phyloP scores from a whole-genome alignment of 106 monocot species.

The Agapanthus africanus region DNA sequence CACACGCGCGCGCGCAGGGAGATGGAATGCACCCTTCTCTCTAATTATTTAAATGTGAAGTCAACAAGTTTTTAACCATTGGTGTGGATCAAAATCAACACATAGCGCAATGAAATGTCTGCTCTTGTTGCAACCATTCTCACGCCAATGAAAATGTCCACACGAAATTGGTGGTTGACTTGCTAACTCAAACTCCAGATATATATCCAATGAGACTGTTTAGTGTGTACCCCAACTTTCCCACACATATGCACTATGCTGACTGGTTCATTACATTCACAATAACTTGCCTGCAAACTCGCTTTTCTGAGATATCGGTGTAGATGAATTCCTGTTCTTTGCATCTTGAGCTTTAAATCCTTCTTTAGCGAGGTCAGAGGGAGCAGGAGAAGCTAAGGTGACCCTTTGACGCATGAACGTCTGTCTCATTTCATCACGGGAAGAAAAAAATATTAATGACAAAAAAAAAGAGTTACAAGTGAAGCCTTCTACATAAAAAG shows the following conservation, averaged over 20 bases:
- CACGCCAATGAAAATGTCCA: not conserved
- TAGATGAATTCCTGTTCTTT: constrained; percentile 14
- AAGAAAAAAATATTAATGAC: not conserved
- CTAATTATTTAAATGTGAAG: no score
- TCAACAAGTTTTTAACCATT: no score
- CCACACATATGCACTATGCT: not conserved
- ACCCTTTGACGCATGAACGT: constrained; percentile 96
- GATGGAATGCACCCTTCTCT: no score
- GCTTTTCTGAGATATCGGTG: constrained; percentile 13
- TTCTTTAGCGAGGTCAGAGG: constrained; percentile 18
- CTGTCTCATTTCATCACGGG: constrained; percentile 25
- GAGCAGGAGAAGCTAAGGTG: constrained; percentile 33
- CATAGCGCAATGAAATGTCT: not conserved
- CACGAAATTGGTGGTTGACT: not conserved
- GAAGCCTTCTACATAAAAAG: not conserved
- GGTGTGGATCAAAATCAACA: no score
- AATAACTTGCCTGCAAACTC: constrained; percentile 6
- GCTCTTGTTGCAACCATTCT: not conserved
- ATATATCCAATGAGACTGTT: not conserved
- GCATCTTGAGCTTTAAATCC: constrained; percentile 14
- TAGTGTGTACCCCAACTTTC: not conserved
- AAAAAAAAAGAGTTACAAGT: not conserved
- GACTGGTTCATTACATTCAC: constrained; percentile 12
- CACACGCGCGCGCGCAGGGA: no score
- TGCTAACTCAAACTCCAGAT: not conserved